These are phyloP conservation scores for Pascua sp. DNA, from an alignment of 1,284 basidiomycete species.

Conservation along the genomic window DNA sequence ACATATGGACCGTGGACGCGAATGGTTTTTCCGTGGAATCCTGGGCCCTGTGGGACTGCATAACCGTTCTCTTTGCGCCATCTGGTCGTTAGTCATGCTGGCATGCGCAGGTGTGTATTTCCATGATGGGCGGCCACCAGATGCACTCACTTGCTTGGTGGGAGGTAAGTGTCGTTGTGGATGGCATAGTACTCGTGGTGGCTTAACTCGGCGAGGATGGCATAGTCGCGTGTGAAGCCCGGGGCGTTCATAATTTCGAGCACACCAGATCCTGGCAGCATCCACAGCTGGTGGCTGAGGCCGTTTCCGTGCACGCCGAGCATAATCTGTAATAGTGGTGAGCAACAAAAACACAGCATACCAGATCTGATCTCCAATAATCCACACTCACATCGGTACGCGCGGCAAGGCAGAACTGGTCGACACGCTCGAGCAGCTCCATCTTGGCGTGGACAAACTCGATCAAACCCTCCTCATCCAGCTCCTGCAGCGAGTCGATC, in stretches of 20 bases:
- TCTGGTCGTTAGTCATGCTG: too few species aligned
- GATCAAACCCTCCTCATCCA: conserved; percentile 22
- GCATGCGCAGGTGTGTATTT: too few species aligned
- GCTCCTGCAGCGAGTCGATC: conserved; percentile 18
- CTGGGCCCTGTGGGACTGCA: conserved; percentile 7
- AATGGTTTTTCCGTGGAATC: conserved; percentile 21
- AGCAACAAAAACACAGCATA: neutral
- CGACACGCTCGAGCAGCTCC: conserved; percentile 18
- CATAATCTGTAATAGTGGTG: conserved; percentile 53
- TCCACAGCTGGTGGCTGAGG: conserved; percentile 54
- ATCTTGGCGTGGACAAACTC: conserved; percentile 26
- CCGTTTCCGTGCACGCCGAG: conserved; percentile 75
- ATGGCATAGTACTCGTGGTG: conserved; percentile 28
- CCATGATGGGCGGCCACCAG: too few species aligned
- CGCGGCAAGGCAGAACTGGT: conserved; percentile 26
- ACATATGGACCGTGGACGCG: conserved; percentile 21
- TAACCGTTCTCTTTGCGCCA: conserved; percentile 21
- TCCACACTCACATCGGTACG: conserved; percentile 22
- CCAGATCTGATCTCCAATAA: conserved; percentile 1
- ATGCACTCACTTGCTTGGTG: conserved; percentile 4
- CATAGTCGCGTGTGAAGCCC: conserved; percentile 48
- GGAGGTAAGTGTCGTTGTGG: conserved; percentile 24
- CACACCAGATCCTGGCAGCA: conserved; percentile 46
- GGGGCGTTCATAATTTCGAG: conserved; percentile 48
- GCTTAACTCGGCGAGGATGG: conserved; percentile 23